phyloP scores from a whole-genome alignment of 176 grass and related monocot genomes.

The Aegilops umbellulata region DNA sequence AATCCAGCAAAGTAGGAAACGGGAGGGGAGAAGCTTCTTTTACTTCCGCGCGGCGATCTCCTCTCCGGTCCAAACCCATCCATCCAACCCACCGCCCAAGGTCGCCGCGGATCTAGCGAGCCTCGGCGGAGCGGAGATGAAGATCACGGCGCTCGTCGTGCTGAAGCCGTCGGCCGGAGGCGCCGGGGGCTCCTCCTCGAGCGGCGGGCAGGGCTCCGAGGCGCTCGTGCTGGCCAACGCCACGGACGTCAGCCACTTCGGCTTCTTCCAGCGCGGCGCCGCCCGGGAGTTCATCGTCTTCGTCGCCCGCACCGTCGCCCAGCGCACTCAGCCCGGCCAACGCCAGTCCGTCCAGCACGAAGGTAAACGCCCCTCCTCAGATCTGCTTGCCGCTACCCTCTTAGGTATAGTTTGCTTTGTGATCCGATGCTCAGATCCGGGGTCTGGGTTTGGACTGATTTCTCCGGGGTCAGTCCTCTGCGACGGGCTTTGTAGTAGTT shows the following conservation, averaged over 20 bases:
- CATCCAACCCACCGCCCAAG: neutral
- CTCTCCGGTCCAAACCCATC: neutral
- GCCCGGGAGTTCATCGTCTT: conserved; percentile 89
- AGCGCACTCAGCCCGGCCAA: conserved; percentile 67
- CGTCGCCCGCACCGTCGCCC: conserved; percentile 76
- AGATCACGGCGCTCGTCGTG: conserved; percentile 86
- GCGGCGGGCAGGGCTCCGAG: conserved; percentile 38
- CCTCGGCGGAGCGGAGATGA: conserved; percentile 29
- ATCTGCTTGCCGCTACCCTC: neutral
- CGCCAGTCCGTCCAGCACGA: conserved; percentile 93
- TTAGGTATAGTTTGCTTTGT: neutral
- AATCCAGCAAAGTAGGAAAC: neutral
- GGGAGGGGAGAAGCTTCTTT: neutral
- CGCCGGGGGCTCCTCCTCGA: conserved; percentile 33
- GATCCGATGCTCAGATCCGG: conserved; percentile 6
- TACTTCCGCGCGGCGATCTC: conserved; percentile 16
- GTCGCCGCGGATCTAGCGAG: conserved; percentile 6
- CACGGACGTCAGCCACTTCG: conserved; percentile 89
- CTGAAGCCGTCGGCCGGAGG: conserved; percentile 53
- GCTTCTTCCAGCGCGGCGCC: conserved; percentile 73
- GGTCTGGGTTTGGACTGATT: neutral
- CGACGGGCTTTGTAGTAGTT: neutral
- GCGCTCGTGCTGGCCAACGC: conserved; percentile 79
- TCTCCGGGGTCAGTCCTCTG: neutral
- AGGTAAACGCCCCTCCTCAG: conserved; percentile 32